A percentile compares a stretch with the other conserved stretches of the same genome.
phyloP scores from a whole-genome alignment of 2,329 filamentous ascomycete genomes.

The Fusarium ambrosium region DNA sequence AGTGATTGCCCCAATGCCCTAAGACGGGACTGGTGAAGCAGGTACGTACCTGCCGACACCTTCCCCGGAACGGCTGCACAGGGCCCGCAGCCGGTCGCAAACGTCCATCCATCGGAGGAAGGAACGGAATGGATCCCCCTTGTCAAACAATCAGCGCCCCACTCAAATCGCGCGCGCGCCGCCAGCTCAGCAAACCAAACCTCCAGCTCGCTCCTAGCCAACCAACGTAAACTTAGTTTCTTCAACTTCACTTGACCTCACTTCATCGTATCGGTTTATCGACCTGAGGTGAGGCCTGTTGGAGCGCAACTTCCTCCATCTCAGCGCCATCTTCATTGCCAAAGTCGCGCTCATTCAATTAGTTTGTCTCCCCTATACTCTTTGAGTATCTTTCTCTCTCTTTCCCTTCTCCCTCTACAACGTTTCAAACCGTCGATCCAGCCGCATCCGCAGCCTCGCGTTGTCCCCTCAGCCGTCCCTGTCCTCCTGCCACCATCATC shows the following conservation, averaged over 20 bases:
- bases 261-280: constrained; percentile 39
- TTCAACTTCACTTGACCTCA: constrained; percentile 48
- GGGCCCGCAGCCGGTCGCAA: constrained; percentile 8
- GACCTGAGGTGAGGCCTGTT: constrained; percentile 41
- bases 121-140: background rate
- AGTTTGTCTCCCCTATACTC: constrained; percentile 52
- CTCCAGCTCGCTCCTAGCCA: constrained; percentile 30
- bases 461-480: constrained; percentile 35
- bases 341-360: constrained; percentile 49
- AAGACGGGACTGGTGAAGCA: background rate
- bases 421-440: constrained; percentile 39
- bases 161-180: constrained; percentile 36
- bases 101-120: constrained; percentile 5
- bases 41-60: constrained; percentile 11
- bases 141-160: constrained; percentile 16
- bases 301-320: constrained; percentile 40
- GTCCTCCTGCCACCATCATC: constrained; percentile 18
- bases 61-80: constrained; percentile 34
- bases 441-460: constrained; percentile 45
- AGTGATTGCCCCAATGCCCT: background rate
- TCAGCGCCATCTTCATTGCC: constrained; percentile 42
- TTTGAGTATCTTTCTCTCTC: constrained; percentile 40
- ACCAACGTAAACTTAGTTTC: constrained; percentile 47
- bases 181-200: constrained; percentile 39
- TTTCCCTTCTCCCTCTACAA: constrained; percentile 34